Conservation (phyloP, 2,329 filamentous ascomycete genomes). For the Cercospora zeae-maydis region DNA sequence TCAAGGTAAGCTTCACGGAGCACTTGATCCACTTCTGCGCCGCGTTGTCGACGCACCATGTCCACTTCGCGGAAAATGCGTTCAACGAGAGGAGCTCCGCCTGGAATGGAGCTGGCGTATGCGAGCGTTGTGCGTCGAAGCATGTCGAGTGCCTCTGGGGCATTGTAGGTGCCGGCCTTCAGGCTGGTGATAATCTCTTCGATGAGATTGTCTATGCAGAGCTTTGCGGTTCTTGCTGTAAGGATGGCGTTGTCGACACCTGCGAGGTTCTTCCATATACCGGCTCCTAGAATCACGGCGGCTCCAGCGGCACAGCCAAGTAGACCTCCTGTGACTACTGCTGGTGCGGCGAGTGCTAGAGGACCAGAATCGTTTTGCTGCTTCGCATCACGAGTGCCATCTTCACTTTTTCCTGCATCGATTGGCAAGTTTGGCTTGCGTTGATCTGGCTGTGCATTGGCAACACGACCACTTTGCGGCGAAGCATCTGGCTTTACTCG, state of each 20-base stretch:
- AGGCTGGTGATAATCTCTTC: constrained; percentile 30
- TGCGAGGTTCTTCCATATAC: constrained; percentile 29
- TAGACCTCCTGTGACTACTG: constrained; percentile 30
- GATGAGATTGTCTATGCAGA: constrained; percentile 30
- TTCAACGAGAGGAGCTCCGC: constrained; percentile 29
- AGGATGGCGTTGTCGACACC: constrained; percentile 29
- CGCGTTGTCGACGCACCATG: constrained; percentile 27
- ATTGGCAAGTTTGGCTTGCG: not conserved
- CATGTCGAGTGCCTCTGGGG: constrained; percentile 32
- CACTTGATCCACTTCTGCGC: constrained; percentile 28
- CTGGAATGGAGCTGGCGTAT: constrained; percentile 30
- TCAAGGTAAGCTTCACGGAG: constrained; percentile 25
- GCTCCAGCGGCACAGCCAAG: constrained; percentile 31
- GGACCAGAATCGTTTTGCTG: not conserved
- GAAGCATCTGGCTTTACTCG: not conserved
- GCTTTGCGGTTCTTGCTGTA: constrained; percentile 27
- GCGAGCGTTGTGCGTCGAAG: constrained; percentile 31
- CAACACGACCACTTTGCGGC: not conserved
- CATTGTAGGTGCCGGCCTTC: constrained; percentile 31
- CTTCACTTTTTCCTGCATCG: not conserved
- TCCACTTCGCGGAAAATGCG: constrained; percentile 29
- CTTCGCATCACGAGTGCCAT: not conserved
- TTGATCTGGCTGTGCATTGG: not conserved
- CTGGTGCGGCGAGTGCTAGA: constrained; percentile 24
- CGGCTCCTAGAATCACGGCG: constrained; percentile 27